Evolutionary conservation across 148 eudicot species (phyloP).

Genomic region (Gaultheria prostrata): DNA sequence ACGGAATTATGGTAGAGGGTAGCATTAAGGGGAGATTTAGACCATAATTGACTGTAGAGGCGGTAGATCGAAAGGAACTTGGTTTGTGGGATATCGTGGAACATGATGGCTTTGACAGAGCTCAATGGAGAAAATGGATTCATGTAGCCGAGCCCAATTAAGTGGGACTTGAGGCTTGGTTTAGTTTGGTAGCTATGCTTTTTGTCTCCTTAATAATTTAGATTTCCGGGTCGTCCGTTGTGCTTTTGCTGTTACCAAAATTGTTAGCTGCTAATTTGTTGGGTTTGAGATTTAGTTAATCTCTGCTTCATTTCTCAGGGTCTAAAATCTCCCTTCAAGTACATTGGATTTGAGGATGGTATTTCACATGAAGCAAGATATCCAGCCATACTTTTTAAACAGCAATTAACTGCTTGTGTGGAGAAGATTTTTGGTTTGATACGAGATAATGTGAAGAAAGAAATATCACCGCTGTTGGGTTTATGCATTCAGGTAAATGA

Average conservation of each 20-base stretch:
- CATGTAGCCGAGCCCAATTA: neutral
- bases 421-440: slow-evolving; percentile 96
- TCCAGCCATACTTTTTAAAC: slow-evolving; percentile 93
- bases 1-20: neutral
- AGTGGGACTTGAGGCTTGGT: neutral
- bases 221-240: neutral
- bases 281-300: slow-evolving; percentile 2
- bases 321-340: slow-evolving; percentile 58
- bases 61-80: neutral
- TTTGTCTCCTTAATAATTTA: neutral
- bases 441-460: slow-evolving; percentile 98
- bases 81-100: neutral
- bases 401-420: slow-evolving; percentile 92
- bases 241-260: neutral
- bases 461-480: slow-evolving; percentile 79
- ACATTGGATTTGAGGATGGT: slow-evolving; percentile 84
- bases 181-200: neutral
- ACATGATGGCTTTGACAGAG: neutral
- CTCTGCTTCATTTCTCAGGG: slow-evolving; percentile 34
- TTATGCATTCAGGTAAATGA: slow-evolving; percentile 80
- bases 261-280: neutral
- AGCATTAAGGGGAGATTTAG: neutral
- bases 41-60: neutral
- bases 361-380: slow-evolving; percentile 79
- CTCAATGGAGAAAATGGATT: neutral